phyloP scores from a whole-genome alignment of 164 flowering plant genomes.

The Aristolochia fimbriata region DNA sequence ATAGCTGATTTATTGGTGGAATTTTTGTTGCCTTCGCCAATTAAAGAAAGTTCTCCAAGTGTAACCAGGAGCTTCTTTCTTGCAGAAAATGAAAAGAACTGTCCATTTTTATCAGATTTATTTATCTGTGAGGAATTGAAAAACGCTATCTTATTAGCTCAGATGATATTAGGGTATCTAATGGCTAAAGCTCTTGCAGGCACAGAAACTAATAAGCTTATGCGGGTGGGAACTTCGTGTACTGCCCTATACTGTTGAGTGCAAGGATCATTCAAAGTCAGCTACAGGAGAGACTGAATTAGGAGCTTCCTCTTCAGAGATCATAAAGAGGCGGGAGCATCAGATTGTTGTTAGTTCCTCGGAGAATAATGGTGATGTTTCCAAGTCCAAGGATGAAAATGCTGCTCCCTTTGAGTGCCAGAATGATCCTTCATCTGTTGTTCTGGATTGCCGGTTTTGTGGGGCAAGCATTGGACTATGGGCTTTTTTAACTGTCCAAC shows the following conservation, averaged over 20 bases:
- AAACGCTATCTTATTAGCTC: no score
- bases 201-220: conserved; percentile 68
- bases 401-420: conserved; percentile 10
- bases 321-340: conserved; percentile 18
- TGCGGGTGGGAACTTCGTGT: conserved; percentile 90
- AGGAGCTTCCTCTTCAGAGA: conserved; percentile 11
- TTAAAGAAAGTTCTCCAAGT: no score
- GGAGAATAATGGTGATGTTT: conserved; percentile 15
- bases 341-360: conserved; percentile 12
- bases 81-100: no score
- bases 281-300: conserved; percentile 17
- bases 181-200: conserved; percentile 39
- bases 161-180: neutral
- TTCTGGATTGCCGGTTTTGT: conserved; percentile 77
- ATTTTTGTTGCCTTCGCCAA: no score
- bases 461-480: conserved; percentile 90
- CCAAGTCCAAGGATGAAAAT: conserved; percentile 17
- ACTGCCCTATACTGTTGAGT: conserved; percentile 69
- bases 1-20: no score
- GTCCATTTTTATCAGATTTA: no score
- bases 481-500: conserved; percentile 55
- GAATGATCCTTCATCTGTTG: conserved; percentile 66
- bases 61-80: no score
- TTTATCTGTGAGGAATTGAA: no score
- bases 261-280: conserved; percentile 26